Conservation (phyloP, 2,329 filamentous ascomycete genomes). For the Cladosporium sp. region DNA sequence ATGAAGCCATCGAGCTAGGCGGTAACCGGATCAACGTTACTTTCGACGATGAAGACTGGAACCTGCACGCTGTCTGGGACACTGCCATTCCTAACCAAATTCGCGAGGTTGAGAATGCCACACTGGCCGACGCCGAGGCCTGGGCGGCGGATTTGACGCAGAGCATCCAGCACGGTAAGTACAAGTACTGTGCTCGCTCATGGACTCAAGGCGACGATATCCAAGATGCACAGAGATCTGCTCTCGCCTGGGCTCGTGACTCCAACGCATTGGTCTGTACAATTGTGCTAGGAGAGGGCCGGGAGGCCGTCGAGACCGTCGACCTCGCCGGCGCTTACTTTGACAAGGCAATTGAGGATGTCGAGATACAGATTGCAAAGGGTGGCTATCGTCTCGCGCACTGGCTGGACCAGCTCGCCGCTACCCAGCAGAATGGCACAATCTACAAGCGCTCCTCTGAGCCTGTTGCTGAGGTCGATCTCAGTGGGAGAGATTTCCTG, state of each 20-base stretch:
- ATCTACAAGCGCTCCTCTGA: constrained; percentile 13
- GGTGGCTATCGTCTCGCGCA: constrained; percentile 35
- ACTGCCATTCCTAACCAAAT: constrained; percentile 41
- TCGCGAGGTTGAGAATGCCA: constrained; percentile 32
- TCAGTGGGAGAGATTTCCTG: constrained; percentile 16
- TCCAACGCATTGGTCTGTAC: constrained; percentile 41
- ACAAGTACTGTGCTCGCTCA: constrained; percentile 25
- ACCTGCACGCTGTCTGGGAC: constrained; percentile 44
- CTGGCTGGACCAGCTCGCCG: constrained; percentile 33
- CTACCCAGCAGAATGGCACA: constrained; percentile 7
- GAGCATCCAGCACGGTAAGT: constrained; percentile 37
- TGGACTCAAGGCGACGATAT: constrained; percentile 38
- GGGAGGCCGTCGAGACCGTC: constrained; percentile 30
- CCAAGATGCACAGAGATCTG: constrained; percentile 31
- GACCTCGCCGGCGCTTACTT: constrained; percentile 35
- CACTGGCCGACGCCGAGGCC: constrained; percentile 32
- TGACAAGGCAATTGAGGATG: constrained; percentile 33
- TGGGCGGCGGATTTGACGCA: constrained; percentile 36
- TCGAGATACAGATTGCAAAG: constrained; percentile 42
- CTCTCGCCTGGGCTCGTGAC: constrained; percentile 40
- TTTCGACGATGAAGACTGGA: constrained; percentile 37
- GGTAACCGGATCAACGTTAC: constrained; percentile 43
- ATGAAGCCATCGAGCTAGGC: constrained; percentile 43
- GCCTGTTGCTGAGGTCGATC: constrained; percentile 9
- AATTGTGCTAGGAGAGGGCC: constrained; percentile 37